These are phyloP conservation scores for Punctularia strigosozonata DNA, from an alignment of 768 basidiomycete genomes.

Conservation along the genomic window DNA sequence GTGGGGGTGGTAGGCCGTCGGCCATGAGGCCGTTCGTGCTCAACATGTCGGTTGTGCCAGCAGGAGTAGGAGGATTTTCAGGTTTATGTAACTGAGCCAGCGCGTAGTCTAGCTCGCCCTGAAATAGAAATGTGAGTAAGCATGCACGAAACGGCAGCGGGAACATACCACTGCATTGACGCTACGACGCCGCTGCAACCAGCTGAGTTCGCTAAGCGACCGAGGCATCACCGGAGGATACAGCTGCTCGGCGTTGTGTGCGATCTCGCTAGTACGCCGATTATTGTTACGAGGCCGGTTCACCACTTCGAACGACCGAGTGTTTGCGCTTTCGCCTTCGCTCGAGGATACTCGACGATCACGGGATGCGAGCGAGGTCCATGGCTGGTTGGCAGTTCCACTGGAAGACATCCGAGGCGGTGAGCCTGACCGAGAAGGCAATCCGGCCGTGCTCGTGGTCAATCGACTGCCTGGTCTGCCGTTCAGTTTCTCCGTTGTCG, in stretches of 20 bases:
- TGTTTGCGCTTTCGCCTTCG: too few relatives aligned
- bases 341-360: too few relatives aligned
- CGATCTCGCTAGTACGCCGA: too few relatives aligned
- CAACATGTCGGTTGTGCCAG: slow-evolving; percentile 36
- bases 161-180: slow-evolving; percentile 54
- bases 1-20: slow-evolving; percentile 14
- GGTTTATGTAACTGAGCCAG: slow-evolving; percentile 45
- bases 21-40: slow-evolving; percentile 27
- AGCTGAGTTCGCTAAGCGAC: slow-evolving; percentile 63
- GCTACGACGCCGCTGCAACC: slow-evolving; percentile 66
- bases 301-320: slow-evolving; percentile 36
- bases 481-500: slow-evolving; percentile 30
- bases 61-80: slow-evolving; percentile 33
- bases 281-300: too few relatives aligned
- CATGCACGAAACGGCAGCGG: not conserved
- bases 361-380: not conserved
- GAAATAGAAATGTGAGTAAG: slow-evolving; percentile 6
- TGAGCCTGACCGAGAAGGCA: not conserved
- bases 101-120: slow-evolving; percentile 69
- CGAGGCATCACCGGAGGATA: slow-evolving; percentile 32
- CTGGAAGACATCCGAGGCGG: not conserved
- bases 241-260: too few relatives aligned
- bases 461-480: too few relatives aligned
- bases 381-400: not conserved
- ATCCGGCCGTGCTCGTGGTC: too few relatives aligned